Evolutionary conservation across 306 rosid species (phyloP).

Genomic region (Boehmeria nivea): DNA sequence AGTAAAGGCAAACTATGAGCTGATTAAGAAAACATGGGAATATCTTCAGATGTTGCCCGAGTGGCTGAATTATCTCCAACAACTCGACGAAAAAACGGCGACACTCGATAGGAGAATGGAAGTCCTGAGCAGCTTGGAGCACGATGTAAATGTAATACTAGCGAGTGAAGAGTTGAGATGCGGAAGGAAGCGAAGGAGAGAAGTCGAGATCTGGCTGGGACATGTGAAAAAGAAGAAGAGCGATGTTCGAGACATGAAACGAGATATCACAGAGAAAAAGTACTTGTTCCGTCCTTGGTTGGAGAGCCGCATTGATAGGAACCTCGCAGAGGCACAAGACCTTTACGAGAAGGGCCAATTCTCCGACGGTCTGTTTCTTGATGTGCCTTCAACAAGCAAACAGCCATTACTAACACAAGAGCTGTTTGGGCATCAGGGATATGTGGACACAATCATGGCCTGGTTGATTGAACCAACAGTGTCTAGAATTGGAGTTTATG

Average conservation of each 20-base stretch:
- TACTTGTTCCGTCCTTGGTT: background rate
- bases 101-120: background rate
- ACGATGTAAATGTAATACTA: background rate
- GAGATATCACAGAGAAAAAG: background rate
- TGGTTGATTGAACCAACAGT: constrained; percentile 1
- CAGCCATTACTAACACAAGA: background rate
- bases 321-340: background rate
- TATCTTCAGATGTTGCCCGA: background rate
- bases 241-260: background rate
- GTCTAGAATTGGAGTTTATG: constrained; percentile 9
- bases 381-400: background rate
- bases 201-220: constrained; percentile 3
- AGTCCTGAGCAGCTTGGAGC: background rate
- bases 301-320: background rate
- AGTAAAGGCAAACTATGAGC: too few relatives aligned
- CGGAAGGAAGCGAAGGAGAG: constrained; percentile 3
- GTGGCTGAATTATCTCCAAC: background rate
- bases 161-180: background rate
- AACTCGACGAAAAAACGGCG: background rate
- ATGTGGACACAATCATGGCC: background rate
- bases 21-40: too few relatives aligned
- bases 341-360: background rate
- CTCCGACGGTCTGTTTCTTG: background rate
- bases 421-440: background rate
- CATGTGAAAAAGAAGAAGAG: background rate